Conservation (phyloP, 805 yeast genomes). For the Nakazawaea wyomingensis region DNA sequence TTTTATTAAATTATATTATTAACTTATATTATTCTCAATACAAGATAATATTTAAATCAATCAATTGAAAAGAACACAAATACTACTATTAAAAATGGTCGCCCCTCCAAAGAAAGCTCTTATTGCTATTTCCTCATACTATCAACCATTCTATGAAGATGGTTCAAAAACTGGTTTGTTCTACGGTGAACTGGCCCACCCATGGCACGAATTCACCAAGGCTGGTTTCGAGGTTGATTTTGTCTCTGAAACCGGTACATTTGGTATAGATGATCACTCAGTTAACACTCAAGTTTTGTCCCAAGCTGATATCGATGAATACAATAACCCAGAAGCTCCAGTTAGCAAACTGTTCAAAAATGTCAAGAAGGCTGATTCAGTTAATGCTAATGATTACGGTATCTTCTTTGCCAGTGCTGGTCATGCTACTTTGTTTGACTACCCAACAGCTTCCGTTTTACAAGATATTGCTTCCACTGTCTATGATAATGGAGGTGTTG, state of each 20-base stretch:
- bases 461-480: slow-evolving; percentile 41
- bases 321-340: slow-evolving; percentile 24
- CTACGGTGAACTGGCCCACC: slow-evolving; percentile 55
- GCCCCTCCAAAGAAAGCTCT: slow-evolving; percentile 29
- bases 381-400: slow-evolving; percentile 43
- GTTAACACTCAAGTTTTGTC: slow-evolving; percentile 31
- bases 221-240: slow-evolving; percentile 50
- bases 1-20: not conserved
- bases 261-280: slow-evolving; percentile 57
- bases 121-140: slow-evolving; percentile 37
- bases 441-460: slow-evolving; percentile 43
- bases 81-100: not conserved
- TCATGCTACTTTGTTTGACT: slow-evolving; percentile 57
- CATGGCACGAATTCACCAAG: slow-evolving; percentile 41
- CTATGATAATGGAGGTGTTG: slow-evolving; percentile 47
- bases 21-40: not conserved
- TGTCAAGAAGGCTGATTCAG: slow-evolving; percentile 43
- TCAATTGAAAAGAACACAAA: not conserved
- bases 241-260: slow-evolving; percentile 54
- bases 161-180: slow-evolving; percentile 60
- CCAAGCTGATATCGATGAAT: slow-evolving; percentile 41
- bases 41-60: not conserved
- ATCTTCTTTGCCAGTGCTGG: slow-evolving; percentile 64
- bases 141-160: slow-evolving; percentile 47
- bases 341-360: slow-evolving; percentile 33